These are phyloP conservation scores for Vanderwaltozyma verrucispora DNA, from an alignment of 805 yeast genomes.

Conservation along the genomic window DNA sequence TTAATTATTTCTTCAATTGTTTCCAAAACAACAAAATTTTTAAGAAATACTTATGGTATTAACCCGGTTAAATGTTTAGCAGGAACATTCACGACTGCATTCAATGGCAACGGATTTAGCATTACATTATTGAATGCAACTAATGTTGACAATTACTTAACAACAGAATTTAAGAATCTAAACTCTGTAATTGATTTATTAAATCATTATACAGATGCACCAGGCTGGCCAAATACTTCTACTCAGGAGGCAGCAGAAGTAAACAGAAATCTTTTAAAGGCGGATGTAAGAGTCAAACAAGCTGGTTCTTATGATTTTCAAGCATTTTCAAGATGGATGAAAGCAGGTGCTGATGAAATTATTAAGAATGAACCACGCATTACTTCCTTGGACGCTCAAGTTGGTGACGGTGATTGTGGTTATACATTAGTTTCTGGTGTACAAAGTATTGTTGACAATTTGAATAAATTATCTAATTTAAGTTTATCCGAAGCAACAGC, in stretches of 20 bases:
- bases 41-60: conserved; percentile 43
- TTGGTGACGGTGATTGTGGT: conserved; percentile 98
- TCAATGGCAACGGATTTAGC: conserved; percentile 88
- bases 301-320: conserved; percentile 31
- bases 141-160: conserved; percentile 32
- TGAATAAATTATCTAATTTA: conserved; percentile 33
- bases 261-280: conserved; percentile 22
- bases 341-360: conserved; percentile 40
- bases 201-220: conserved; percentile 66
- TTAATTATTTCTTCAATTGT: conserved; percentile 70
- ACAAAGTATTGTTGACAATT: conserved; percentile 49
- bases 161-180: conserved; percentile 26
- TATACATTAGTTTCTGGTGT: conserved; percentile 82
- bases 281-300: conserved; percentile 25
- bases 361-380: conserved; percentile 69
- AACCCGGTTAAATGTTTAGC: conserved; percentile 58
- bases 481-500: conserved; percentile 46
- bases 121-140: conserved; percentile 69
- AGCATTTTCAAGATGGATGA: conserved; percentile 29
- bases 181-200: conserved; percentile 41
- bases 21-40: conserved; percentile 42
- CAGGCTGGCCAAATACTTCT: conserved; percentile 53
- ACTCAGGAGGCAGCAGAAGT: conserved; percentile 22
- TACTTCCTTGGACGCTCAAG: conserved; percentile 75
- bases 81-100: conserved; percentile 79